Percentiles rank a stretch among this genome's conserved stretches.
phyloP scores from a whole-genome alignment of 345 rosid species.

The Citrus cavaleriei region DNA sequence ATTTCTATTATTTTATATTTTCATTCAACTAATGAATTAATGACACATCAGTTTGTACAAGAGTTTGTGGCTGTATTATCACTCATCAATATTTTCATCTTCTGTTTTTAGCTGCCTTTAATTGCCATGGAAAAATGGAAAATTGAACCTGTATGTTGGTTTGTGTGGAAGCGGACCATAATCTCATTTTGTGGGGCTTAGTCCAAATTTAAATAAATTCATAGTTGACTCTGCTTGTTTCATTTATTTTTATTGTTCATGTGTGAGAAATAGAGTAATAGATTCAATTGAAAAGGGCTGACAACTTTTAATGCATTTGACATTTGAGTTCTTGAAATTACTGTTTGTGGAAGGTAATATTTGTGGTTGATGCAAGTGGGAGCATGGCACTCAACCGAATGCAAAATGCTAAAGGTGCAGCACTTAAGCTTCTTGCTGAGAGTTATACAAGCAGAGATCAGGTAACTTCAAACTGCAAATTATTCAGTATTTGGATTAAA shows the following conservation, averaged over 20 bases:
- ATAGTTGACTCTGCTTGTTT: constrained; percentile 1
- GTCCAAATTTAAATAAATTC: background rate
- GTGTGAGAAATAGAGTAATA: background rate
- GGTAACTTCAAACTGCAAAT: constrained; percentile 37
- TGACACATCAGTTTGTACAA: no score
- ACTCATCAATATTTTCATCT: background rate
- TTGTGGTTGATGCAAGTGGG: constrained; percentile 98
- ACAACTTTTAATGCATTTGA: constrained; percentile 1
- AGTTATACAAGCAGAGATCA: constrained; percentile 99
- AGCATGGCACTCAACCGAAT: constrained; percentile 98
- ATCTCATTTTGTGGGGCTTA: background rate
- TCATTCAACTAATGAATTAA: no score
- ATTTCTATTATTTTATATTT: no score
- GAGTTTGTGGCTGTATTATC: no score
- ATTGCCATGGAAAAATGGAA: background rate
- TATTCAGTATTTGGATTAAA: background rate
- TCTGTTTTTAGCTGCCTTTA: constrained; percentile 5
- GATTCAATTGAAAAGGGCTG: background rate
- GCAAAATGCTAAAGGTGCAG: constrained; percentile 99
- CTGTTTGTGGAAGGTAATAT: constrained; percentile 64
- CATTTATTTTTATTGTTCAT: background rate
- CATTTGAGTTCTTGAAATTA: constrained; percentile 9
- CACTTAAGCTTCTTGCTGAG: constrained; percentile 89
- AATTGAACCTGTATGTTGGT: background rate
- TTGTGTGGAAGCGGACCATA: background rate